phyloP scores from a whole-genome alignment of 2,329 filamentous ascomycete genomes.

The Aaosphaeria pasadenensis region DNA sequence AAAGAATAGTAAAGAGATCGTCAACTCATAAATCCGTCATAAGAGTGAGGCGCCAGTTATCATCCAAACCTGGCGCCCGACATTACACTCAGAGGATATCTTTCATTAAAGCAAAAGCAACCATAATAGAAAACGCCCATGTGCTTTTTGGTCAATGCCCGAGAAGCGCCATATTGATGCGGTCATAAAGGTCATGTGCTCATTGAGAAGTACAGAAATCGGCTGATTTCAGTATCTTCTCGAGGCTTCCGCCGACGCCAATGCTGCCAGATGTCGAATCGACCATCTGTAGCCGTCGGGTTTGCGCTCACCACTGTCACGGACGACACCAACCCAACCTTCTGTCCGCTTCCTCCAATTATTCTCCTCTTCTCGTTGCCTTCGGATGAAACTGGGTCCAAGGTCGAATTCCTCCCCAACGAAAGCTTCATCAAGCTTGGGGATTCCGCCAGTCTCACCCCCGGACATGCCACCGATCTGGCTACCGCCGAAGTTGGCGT shows the following conservation, averaged over 20 bases:
- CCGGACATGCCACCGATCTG: constrained; percentile 6
- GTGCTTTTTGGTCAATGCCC: constrained; percentile 22
- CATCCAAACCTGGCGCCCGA: constrained; percentile 20
- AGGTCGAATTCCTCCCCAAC: constrained; percentile 98
- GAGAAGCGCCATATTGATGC: constrained; percentile 15
- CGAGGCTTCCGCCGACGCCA: constrained; percentile 16
- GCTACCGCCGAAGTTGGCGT: constrained; percentile 20
- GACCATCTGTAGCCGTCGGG: constrained; percentile 71
- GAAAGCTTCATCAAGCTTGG: constrained; percentile 20
- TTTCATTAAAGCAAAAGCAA: constrained; percentile 5
- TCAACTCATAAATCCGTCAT: constrained; percentile 33
- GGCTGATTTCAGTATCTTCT: constrained; percentile 11
- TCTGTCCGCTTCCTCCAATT: constrained; percentile 86
- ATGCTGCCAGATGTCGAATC: constrained; percentile 50
- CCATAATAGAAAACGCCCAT: constrained; percentile 19
- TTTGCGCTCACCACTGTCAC: constrained; percentile 41
- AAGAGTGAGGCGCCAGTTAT: constrained; percentile 30
- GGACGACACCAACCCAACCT: constrained; percentile 69
- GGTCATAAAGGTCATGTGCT: constrained; percentile 30
- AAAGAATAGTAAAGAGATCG: constrained; percentile 8
- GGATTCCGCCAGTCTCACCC: neutral
- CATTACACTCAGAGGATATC: constrained; percentile 36
- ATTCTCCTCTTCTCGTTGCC: constrained; percentile 88
- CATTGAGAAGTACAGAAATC: constrained; percentile 8
- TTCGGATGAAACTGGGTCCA: constrained; percentile 85